Conservation (phyloP, 495 filamentous ascomycete species). For the Usnea hakonensis region DNA sequence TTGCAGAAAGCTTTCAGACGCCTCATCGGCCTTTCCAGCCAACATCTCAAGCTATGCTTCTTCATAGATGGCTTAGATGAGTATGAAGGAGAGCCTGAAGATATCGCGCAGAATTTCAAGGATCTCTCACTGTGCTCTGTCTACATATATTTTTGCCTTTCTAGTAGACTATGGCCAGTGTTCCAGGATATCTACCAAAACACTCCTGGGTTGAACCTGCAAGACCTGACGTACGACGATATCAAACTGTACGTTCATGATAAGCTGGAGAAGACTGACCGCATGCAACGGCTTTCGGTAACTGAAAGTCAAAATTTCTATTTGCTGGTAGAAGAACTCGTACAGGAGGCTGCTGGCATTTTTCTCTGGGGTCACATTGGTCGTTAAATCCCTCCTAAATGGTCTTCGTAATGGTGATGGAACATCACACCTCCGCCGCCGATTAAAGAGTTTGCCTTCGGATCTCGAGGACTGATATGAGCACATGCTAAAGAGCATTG, state of each 20-base stretch:
- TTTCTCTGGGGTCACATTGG: constrained; percentile 44
- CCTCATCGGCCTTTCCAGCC: not conserved
- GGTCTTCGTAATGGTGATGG: not conserved
- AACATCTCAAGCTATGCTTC: not conserved
- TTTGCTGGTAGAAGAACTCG: constrained; percentile 26
- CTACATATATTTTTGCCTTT: constrained; percentile 3
- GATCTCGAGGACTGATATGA: not conserved
- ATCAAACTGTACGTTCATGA: constrained; percentile 4
- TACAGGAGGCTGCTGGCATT: constrained; percentile 35
- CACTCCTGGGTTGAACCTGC: not conserved
- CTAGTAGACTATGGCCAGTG: constrained; percentile 7
- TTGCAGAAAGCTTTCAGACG: not conserved
- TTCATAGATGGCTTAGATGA: constrained; percentile 2
- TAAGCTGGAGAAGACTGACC: constrained; percentile 5
- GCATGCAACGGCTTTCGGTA: not conserved
- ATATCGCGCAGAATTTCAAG: not conserved
- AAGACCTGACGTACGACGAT: constrained; percentile 1
- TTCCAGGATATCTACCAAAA: not conserved
- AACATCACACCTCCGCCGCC: not conserved
- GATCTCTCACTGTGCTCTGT: not conserved
- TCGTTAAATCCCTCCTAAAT: constrained; percentile 25
- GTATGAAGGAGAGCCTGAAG: not conserved
- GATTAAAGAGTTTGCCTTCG: not conserved
- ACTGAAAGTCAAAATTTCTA: not conserved
- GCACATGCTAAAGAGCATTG: not conserved